phyloP scores from a whole-genome alignment of 2,329 filamentous ascomycete genomes.

The Neofusicoccum sp. region DNA sequence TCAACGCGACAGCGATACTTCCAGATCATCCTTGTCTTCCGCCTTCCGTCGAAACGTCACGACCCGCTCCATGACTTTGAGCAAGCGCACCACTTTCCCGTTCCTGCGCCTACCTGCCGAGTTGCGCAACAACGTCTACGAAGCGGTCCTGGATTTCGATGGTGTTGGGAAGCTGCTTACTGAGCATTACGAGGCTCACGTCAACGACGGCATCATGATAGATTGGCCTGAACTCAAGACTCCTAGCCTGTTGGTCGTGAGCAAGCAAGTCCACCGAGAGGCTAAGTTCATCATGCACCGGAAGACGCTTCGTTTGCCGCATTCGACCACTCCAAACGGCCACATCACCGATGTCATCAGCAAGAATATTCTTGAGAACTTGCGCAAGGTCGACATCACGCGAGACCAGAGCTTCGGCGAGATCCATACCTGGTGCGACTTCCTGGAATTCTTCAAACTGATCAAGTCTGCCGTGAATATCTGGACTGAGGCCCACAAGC shows the following conservation, averaged over 20 bases:
- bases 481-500: constrained; percentile 8
- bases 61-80: constrained; percentile 8
- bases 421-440: constrained; percentile 15
- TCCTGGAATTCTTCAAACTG: constrained; percentile 15
- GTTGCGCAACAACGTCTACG: constrained; percentile 18
- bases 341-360: constrained; percentile 9
- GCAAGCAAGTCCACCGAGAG: constrained; percentile 12
- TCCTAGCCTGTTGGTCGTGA: constrained; percentile 6
- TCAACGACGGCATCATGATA: constrained; percentile 1
- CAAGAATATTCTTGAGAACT: neutral
- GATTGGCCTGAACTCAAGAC: neutral
- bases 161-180: constrained; percentile 7
- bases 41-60: neutral
- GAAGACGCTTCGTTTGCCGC: constrained; percentile 9
- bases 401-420: constrained; percentile 13
- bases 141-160: constrained; percentile 7
- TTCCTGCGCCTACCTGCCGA: constrained; percentile 18
- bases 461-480: constrained; percentile 9
- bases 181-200: constrained; percentile 13
- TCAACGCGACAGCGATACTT: neutral
- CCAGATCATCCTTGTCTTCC: neutral
- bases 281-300: constrained; percentile 11
- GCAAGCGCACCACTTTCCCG: constrained; percentile 9
- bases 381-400: constrained; percentile 15
- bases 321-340: constrained; percentile 2